Evolutionary conservation across 164 flowering plant species (phyloP).

Genomic region (Macadamia integrifolia): DNA sequence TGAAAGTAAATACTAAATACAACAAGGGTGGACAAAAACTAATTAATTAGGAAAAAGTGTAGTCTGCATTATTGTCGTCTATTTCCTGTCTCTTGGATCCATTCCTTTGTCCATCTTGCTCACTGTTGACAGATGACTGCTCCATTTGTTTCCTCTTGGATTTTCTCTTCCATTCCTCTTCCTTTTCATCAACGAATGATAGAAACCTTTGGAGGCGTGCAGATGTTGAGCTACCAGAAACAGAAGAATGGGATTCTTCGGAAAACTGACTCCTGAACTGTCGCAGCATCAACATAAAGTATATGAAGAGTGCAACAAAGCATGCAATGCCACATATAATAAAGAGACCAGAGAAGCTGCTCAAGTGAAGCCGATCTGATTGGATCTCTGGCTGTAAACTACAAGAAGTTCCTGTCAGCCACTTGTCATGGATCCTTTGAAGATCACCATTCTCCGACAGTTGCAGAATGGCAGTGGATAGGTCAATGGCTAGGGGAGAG

Average conservation of each 20-base stretch:
- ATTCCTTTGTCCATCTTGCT: constrained; percentile 22
- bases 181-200: constrained; percentile 50
- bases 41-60: background rate
- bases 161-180: constrained; percentile 27
- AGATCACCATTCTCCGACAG: constrained; percentile 82
- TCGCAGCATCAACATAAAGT: constrained; percentile 31
- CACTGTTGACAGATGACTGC: constrained; percentile 7
- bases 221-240: constrained; percentile 24
- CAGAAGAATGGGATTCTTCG: constrained; percentile 23
- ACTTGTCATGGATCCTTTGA: constrained; percentile 65
- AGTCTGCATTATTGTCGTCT: constrained; percentile 5
- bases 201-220: constrained; percentile 43
- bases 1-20: background rate
- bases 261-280: constrained; percentile 31
- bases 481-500: constrained; percentile 71
- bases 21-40: background rate
- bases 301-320: constrained; percentile 45
- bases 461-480: constrained; percentile 83
- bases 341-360: constrained; percentile 80
- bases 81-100: constrained; percentile 16
- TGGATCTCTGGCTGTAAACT: constrained; percentile 26
- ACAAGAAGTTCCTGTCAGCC: constrained; percentile 52
- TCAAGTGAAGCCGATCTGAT: constrained; percentile 48
- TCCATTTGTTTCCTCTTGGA: constrained; percentile 36
- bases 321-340: constrained; percentile 64